These are phyloP conservation scores for Paramyrothecium roridum DNA, from an alignment of 2,329 filamentous ascomycete species.

Conservation along the genomic window DNA sequence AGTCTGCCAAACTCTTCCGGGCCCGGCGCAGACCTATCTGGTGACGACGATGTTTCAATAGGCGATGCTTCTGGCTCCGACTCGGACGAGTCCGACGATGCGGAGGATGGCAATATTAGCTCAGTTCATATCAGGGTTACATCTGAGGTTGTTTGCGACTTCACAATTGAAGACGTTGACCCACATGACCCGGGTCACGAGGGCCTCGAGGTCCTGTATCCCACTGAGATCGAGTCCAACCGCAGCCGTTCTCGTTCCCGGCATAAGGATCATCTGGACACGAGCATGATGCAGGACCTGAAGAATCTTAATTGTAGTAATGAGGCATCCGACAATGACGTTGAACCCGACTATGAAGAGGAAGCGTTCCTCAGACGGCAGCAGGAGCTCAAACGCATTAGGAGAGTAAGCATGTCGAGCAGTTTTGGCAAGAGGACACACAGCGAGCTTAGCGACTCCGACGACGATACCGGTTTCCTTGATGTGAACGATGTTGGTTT, in stretches of 20 bases:
- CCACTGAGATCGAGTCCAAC: conserved; percentile 44
- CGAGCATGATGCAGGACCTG: conserved; percentile 40
- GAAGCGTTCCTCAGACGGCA: conserved; percentile 36
- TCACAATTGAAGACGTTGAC: conserved; percentile 46
- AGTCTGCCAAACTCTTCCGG: conserved; percentile 18
- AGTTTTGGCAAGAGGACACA: conserved; percentile 54
- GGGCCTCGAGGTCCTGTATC: conserved; percentile 37
- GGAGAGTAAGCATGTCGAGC: conserved; percentile 48
- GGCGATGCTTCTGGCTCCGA: conserved; percentile 14
- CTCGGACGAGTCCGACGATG: conserved; percentile 14
- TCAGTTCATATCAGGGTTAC: conserved; percentile 13
- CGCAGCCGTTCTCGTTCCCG: conserved; percentile 37
- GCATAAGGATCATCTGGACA: conserved; percentile 33
- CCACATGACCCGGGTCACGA: conserved; percentile 42
- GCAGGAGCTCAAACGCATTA: conserved; percentile 39
- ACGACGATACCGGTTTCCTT: conserved; percentile 34
- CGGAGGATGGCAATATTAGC: conserved; percentile 4
- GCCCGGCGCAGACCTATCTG: conserved; percentile 9
- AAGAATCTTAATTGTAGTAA: conserved; percentile 43
- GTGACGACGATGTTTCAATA: conserved; percentile 11
- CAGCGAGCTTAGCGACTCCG: conserved; percentile 51
- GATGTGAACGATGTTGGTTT: conserved; percentile 41
- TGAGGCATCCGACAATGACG: conserved; percentile 32
- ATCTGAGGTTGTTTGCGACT: conserved; percentile 19
- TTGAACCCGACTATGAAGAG: conserved; percentile 33